Base-by-base conservation (phyloP, 345 rosid genomes). In the Citrus cavaleriei region DNA sequence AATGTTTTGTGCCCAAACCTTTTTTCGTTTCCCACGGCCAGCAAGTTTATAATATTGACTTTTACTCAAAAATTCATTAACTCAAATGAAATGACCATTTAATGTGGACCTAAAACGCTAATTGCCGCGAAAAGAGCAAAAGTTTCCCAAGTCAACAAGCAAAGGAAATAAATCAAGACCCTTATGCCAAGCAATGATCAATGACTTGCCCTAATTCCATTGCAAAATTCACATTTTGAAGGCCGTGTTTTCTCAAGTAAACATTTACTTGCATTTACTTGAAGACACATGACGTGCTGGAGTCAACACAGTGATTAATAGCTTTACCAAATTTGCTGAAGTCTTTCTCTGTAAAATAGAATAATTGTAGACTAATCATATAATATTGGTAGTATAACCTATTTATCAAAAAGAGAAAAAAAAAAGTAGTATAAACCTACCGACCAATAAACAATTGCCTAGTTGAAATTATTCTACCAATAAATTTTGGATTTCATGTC, bases 131-230 rank as follows among this genome's bases (percentile, higher is more conserved):
- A 6, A n/a, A 19, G 34, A 12, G 40, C 42, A 9, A 54, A 54
- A 54, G n/a, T 4, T 59, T 7, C 22, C 55, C 25, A 37, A 73
- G 67, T 73, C 67, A 59, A 59, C 54, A 73, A 73, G 67, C 76
- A 73, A 73, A n/a, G 68, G 10, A 37, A 73, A 60, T 73, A 10
- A 73, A 61, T 54, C 51, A 19, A 58, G 24, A 3, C 32, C 2
- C n/a, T n/a, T 5, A 14, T 10, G 18, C 18, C 21, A 30, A 60
- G 32, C 22, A 69, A 4, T 0, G 54, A n/a, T n/a, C 55, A 7
- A 14, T 51, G 32, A 19, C 24, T 27, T 28, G 38, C 74, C 62
- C n/a, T 1, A 51, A 7, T 24, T 8, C 60, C 38, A 70, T 13
- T 12, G 37, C 73, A 28, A 40, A 70, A 16, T 49, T 24, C 74